Evolutionary conservation across 2,329 filamentous ascomycete species (phyloP), one percentile per base, ranked within the genome.

Genomic region (Raffaelea deltoideospora): DNA sequence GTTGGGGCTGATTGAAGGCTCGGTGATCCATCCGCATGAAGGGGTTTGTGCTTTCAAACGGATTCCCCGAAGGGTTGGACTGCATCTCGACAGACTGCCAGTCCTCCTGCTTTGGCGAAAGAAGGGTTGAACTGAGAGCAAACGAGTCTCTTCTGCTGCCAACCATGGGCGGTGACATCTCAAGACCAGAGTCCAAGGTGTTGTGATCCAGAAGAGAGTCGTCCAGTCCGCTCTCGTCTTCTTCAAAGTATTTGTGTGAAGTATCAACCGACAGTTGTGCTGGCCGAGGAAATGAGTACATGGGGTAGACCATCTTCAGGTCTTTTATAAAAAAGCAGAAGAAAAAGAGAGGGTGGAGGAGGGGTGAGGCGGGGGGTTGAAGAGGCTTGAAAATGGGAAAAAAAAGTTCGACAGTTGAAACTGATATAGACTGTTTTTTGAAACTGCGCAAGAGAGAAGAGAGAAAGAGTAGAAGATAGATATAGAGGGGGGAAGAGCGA

Each of bases 21-120:
- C n/a, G n/a, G n/a, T n/a, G 63, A 39, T 72, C 67, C 44, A 78
- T 63, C 41, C 74, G 72, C 60, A 77, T 69, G 61, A 81, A 87
- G 34, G 73, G 73, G 59, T 76, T 75, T 59, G 65, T 73, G 59
- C 59, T 66, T 35, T 57, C 54, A 58, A 76, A 77, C 27, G 72
- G 69, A 57, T 76, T 76, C 56, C 72, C 76, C 39, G 73, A 75
- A 13, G 68, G 65, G 38, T 73, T 58, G 14, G 70, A 70, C 53
- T 76, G 72, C 71, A 77, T 74, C 43, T 77, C 72, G 41, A 75
- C 66, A 14, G 70, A 66, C 42, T 71, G 67, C 73, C 72, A 78
- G 46, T 74, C 61, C 48, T 78, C 72, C 10, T 66, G 64, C 58
- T 78, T 78, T 45, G 72, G 72, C 60, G 78, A 76, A 45, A 78